phyloP scores from a whole-genome alignment of 257 asterid genomes.

The Euphrasia confusa region DNA sequence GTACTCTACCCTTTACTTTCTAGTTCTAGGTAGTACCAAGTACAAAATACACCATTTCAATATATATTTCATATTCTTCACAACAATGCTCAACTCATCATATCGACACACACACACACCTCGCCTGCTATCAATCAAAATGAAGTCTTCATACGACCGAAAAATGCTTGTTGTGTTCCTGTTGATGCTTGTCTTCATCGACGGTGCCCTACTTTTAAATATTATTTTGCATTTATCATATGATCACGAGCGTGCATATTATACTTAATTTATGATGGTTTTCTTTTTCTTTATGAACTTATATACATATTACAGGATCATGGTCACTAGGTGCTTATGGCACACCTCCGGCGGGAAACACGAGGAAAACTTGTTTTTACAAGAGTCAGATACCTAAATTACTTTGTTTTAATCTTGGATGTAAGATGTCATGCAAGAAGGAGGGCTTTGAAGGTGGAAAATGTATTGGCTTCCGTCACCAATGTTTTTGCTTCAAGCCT shows the following conservation, averaged over 20 bases:
- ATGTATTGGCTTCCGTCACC: conserved; percentile 26
- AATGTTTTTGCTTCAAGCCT: conserved; percentile 23
- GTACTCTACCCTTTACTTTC: no score
- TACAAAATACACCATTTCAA: no score
- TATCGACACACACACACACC: no score
- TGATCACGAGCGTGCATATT: not conserved
- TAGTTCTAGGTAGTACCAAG: no score
- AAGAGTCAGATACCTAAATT: no score
- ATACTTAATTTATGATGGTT: no score
- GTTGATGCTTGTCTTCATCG: conserved; percentile 14
- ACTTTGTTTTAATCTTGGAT: no score
- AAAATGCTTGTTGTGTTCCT: not conserved
- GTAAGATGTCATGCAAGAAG: conserved; percentile 3
- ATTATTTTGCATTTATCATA: not conserved
- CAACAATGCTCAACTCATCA: not conserved
- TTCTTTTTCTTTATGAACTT: no score
- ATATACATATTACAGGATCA: not conserved
- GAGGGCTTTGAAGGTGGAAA: conserved; percentile 27
- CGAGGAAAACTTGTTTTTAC: conserved; percentile 15
- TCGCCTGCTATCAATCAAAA: not conserved
- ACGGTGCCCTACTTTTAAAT: not conserved
- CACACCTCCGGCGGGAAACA: not conserved
- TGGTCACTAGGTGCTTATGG: not conserved
- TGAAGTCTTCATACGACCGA: conserved; percentile 1
- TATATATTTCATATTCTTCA: not conserved